Percentiles rank a stretch among this genome's conserved stretches.
Conservation (phyloP, 2,329 filamentous ascomycete genomes). For the Cladosporium austrohemisphaericum region DNA sequence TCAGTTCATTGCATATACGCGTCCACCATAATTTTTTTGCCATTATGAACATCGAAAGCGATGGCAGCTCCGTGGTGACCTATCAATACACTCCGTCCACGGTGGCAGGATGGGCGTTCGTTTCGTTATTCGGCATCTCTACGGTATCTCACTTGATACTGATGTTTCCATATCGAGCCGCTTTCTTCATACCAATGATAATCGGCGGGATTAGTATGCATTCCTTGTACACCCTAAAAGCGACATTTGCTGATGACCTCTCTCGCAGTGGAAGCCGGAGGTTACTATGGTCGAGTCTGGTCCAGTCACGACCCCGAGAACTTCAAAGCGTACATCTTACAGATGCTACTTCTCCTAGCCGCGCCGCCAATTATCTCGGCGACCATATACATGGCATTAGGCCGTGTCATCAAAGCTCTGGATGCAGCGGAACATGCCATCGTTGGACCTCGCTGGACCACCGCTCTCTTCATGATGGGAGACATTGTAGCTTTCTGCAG, state of each 20-base stretch:
- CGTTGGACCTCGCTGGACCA: background rate
- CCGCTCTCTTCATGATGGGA: conserved; percentile 8
- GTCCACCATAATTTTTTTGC: too few species aligned
- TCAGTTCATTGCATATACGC: too few species aligned
- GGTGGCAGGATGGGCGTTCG: conserved; percentile 36
- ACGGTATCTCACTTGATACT: conserved; percentile 32
- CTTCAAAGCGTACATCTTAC: conserved; percentile 39
- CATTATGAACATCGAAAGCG: background rate
- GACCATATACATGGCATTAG: conserved; percentile 45
- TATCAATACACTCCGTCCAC: conserved; percentile 37
- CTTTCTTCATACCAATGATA: conserved; percentile 36
- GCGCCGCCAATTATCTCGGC: conserved; percentile 45
- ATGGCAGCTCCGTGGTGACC: background rate
- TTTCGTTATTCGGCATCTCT: conserved; percentile 33
- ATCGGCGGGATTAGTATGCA: conserved; percentile 36
- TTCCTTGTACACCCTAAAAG: background rate
- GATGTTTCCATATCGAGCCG: conserved; percentile 32
- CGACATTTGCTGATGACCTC: background rate
- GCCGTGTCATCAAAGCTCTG: conserved; percentile 35
- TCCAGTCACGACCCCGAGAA: conserved; percentile 34
- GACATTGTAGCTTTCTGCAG: conserved; percentile 9
- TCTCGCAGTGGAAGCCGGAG: conserved; percentile 36
- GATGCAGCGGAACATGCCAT: conserved; percentile 10
- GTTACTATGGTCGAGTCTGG: conserved; percentile 38
- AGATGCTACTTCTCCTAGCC: conserved; percentile 39